Percentiles rank a stretch among this genome's conserved stretches.
Evolutionary conservation across 2,329 filamentous ascomycete species (phyloP).

Genomic region (Albifimbria verrucaria): DNA sequence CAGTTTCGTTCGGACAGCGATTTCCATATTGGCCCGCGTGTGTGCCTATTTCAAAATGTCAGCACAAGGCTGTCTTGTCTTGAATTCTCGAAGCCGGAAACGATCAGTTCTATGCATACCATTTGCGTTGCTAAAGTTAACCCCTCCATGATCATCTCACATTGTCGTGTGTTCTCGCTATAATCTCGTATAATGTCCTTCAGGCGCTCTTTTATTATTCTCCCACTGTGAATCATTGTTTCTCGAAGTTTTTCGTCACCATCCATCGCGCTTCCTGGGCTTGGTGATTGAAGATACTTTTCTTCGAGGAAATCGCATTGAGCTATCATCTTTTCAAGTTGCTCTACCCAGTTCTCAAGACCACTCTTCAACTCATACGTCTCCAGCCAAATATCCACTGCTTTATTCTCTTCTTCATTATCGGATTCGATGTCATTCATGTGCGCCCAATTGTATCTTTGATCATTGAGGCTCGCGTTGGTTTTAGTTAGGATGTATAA

Average conservation of each 20-base stretch:
- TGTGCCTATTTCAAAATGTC: background rate
- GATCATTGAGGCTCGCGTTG: background rate
- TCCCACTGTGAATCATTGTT: background rate
- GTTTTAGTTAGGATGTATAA: background rate
- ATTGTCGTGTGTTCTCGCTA: background rate
- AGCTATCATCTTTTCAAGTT: background rate
- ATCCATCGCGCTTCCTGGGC: background rate
- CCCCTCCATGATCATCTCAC: background rate
- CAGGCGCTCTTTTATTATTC: background rate
- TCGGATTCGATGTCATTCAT: background rate
- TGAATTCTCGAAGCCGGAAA: background rate
- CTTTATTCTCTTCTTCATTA: background rate
- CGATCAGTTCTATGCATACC: too few species aligned
- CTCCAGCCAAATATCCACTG: background rate
- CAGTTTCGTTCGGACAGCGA: background rate
- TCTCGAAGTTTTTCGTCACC: background rate
- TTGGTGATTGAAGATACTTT: background rate
- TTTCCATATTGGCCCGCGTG: background rate
- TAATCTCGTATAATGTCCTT: background rate
- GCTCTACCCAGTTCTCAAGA: background rate
- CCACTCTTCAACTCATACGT: background rate
- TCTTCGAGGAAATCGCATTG: background rate
- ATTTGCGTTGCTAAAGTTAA: background rate
- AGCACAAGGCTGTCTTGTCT: too few species aligned
- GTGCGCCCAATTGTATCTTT: background rate